Percentiles rank a stretch among this genome's conserved stretches.
Conservation (phyloP, 139 green algal genomes). For the Chlamydomonas schloesseri region DNA sequence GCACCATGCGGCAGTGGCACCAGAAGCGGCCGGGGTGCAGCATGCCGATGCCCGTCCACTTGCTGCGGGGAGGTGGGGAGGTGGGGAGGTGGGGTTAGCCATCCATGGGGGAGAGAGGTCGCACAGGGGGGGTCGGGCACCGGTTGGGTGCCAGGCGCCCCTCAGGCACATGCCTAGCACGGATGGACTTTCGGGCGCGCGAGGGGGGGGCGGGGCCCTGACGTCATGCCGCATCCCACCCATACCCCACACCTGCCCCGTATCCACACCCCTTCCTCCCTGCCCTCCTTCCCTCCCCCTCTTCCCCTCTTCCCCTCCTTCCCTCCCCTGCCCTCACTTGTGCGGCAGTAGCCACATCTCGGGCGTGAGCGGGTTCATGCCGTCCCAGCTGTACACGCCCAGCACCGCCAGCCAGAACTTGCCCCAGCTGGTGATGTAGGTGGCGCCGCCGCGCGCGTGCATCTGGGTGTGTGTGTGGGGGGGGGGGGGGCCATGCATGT, state of each 20-base stretch:
- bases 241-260: too few relatives aligned
- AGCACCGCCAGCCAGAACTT: constrained; percentile 99
- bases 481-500: not conserved
- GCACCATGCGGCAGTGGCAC: constrained; percentile 98
- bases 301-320: too few relatives aligned
- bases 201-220: too few relatives aligned
- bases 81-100: too few relatives aligned
- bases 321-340: not conserved
- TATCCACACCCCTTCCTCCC: too few relatives aligned
- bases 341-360: constrained; percentile 99
- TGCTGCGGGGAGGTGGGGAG: not conserved
- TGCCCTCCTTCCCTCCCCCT: too few relatives aligned
- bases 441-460: constrained; percentile 84
- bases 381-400: constrained; percentile 93
- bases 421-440: constrained; percentile 92
- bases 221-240: too few relatives aligned
- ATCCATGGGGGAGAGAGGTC: too few relatives aligned
- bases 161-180: too few relatives aligned
- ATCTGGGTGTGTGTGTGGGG: constrained; percentile 77
- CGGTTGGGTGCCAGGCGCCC: too few relatives aligned
- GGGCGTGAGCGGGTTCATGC: constrained; percentile 92
- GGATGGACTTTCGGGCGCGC: too few relatives aligned
- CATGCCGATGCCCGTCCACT: constrained; percentile 84
- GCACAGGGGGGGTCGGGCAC: too few relatives aligned
- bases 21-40: constrained; percentile 95